phyloP scores from a whole-genome alignment of 495 filamentous ascomycete species.

The Penicillium malachiteum region DNA sequence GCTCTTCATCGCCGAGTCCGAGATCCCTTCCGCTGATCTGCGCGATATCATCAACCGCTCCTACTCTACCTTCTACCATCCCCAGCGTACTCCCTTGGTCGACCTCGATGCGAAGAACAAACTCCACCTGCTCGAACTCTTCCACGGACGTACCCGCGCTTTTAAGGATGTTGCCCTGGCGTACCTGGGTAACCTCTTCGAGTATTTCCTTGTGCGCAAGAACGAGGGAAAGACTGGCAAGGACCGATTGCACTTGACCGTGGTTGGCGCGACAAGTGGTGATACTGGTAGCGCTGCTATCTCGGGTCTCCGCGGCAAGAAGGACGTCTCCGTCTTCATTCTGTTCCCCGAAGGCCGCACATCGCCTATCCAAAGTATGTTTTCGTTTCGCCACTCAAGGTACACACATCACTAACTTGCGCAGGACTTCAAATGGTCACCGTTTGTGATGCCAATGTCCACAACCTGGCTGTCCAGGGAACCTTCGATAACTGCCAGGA shows the following conservation, averaged over 20 bases:
- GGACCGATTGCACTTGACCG: conserved; percentile 77
- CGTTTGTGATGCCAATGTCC: conserved; percentile 77
- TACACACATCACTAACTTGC: conserved; percentile 27
- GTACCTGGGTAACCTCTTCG: conserved; percentile 91
- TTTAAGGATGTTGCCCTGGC: conserved; percentile 91
- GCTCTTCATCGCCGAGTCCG: conserved; percentile 65
- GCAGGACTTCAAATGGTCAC: conserved; percentile 91
- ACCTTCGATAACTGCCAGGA: conserved; percentile 98
- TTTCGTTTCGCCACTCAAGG: background rate
- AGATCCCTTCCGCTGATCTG: conserved; percentile 79
- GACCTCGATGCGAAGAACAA: conserved; percentile 64
- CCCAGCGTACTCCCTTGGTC: conserved; percentile 70
- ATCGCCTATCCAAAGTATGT: conserved; percentile 65
- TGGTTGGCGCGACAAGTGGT: conserved; percentile 88
- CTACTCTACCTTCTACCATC: conserved; percentile 82
- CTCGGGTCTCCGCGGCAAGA: conserved; percentile 95
- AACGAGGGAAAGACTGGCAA: conserved; percentile 61
- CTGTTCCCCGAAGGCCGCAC: conserved; percentile 81
- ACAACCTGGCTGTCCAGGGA: conserved; percentile 81
- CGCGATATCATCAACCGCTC: conserved; percentile 74
- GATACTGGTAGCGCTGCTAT: conserved; percentile 96
- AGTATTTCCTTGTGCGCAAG: conserved; percentile 85
- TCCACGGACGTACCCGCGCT: conserved; percentile 94
- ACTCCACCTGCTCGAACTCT: conserved; percentile 86
- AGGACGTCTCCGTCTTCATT: conserved; percentile 91